phyloP scores from a whole-genome alignment of 2,329 filamentous ascomycete species.

The Botrytis tulipae region DNA sequence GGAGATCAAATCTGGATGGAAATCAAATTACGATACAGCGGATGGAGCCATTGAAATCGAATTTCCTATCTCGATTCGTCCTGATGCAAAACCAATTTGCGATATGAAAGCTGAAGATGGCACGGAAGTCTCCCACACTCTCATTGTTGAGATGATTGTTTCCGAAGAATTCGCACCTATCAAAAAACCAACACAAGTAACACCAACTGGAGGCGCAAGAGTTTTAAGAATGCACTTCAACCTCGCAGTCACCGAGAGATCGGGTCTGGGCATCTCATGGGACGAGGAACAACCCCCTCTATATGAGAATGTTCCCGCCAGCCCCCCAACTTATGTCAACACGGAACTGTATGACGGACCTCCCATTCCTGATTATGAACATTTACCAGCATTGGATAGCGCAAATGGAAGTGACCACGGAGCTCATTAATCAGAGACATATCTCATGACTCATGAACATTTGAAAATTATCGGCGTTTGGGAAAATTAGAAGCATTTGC shows the following conservation, averaged over 20 bases:
- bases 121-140: constrained; percentile 76
- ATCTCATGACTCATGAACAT: not conserved
- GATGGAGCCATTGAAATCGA: constrained; percentile 79
- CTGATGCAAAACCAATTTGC: constrained; percentile 64
- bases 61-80: constrained; percentile 63
- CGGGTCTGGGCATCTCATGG: constrained; percentile 88
- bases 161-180: constrained; percentile 83
- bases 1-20: constrained; percentile 86
- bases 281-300: constrained; percentile 93
- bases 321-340: constrained; percentile 67
- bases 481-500: not conserved
- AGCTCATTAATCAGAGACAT: not conserved
- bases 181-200: constrained; percentile 65
- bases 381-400: constrained; percentile 30
- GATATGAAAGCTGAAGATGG: constrained; percentile 74
- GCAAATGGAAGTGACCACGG: not conserved
- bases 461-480: not conserved
- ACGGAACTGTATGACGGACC: constrained; percentile 29
- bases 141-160: constrained; percentile 91
- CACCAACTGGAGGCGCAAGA: constrained; percentile 84
- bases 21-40: constrained; percentile 63
- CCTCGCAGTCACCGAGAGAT: constrained; percentile 86
- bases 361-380: constrained; percentile 37
- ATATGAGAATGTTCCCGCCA: constrained; percentile 89
- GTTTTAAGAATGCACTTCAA: constrained; percentile 92